Evolutionary conservation across 2,329 filamentous ascomycete species (phyloP).

Genomic region (Periconia digitata): DNA sequence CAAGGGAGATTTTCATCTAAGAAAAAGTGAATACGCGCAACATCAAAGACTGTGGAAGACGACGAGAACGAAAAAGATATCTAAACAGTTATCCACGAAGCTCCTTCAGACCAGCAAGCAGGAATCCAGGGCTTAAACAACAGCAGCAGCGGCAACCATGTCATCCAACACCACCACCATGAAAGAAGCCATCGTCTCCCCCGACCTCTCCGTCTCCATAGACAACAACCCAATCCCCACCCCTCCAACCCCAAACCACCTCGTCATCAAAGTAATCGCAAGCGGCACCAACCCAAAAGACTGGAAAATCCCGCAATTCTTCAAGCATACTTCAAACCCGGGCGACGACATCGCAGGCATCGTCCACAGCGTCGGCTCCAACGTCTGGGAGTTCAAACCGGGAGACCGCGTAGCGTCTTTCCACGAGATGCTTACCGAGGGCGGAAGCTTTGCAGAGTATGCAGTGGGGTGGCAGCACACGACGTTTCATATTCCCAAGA

Average conservation of each 20-base stretch:
- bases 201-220: constrained; percentile 29
- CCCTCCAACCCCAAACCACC: constrained; percentile 18
- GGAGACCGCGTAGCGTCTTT: constrained; percentile 59
- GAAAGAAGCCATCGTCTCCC: constrained; percentile 10
- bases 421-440: constrained; percentile 52
- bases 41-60: no score
- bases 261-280: constrained; percentile 38
- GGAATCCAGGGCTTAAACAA: no score
- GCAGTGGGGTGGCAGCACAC: constrained; percentile 56
- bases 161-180: constrained; percentile 6
- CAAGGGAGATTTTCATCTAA: no score
- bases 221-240: constrained; percentile 28
- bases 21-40: no score
- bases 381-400: constrained; percentile 57
- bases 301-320: constrained; percentile 36
- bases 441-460: constrained; percentile 62
- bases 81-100: no score
- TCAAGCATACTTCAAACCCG: constrained; percentile 35
- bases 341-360: constrained; percentile 58
- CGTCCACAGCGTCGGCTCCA: constrained; percentile 55
- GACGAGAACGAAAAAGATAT: no score
- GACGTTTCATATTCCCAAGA: constrained; percentile 53
- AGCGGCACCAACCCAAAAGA: constrained; percentile 47
- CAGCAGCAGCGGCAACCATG: no score
- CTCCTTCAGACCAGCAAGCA: no score